Evolutionary conservation across 306 rosid genomes (phyloP), one percentile per base, ranked within the genome.

Genomic region (Mucuna pruriens): DNA sequence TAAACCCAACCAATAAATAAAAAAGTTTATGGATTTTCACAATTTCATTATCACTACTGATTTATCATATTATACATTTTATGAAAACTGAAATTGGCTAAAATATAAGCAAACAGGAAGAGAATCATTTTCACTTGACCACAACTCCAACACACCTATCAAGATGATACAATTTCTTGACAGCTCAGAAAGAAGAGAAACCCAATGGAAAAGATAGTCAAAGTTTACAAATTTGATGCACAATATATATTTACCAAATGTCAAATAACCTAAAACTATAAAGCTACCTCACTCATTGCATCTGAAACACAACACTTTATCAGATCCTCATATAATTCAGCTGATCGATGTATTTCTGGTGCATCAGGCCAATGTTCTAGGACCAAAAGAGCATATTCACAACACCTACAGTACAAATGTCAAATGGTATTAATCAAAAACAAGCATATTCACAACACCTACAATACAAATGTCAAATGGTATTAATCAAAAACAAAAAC

Each of bases 351-450:
- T 81, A 96, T 86, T 87, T 96, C 99, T 45, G 99, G 97, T 39
- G 97, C 97, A 92, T 96, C 99, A 29, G 99, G 91, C 99, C 99
- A 96, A 84, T 96, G 86, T 81, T 96, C 99, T 68, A 96, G 90
- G 82, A 96, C 89, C 89, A 96, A 83, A 54, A 89, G 87, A 46
- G 99, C 97, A 88, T 96, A 96, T 82, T 96, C 99, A 84, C 99
- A 96, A 85, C 99, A 96, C 91, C 99, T 96, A 84, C n/a, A 49
- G 46, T 44, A 76, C 67, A 83, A 66, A 31, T 79, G 44, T 75
- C 67, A 83, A 71, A 23, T 79, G 49, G 45, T 71, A 71, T 54
- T 63, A 69, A 62, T 65, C 22, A 80, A 45, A 80, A 42, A 42
- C 48, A 13, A 51, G 98, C 95, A 88, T 95, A 95, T 80, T 95